Base-by-base conservation (phyloP, 108 stramenopile species). In the Pseudonitzschia pungens region DNA sequence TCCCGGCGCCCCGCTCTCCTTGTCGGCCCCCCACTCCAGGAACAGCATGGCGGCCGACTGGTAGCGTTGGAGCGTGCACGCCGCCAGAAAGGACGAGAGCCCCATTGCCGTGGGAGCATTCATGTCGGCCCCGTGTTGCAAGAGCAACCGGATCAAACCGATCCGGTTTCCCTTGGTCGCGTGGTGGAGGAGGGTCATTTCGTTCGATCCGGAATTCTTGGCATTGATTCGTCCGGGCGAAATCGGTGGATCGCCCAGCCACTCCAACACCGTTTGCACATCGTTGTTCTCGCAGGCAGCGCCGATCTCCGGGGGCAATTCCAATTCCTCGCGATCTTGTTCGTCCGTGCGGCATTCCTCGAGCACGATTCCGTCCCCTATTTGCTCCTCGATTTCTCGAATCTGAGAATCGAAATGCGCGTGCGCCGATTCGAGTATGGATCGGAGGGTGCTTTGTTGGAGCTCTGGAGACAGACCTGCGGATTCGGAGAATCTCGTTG, bases 11-110 rank as follows among this genome's bases (percentile, higher is more conserved):
- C 9, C 27, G 57, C 15, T n/a, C 14, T 58, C 57, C 29, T 58
- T 68, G 22, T 45, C 48, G 48, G 68, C 68, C 14, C 68, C 68
- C 68, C 68, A 68, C 0, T 68, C 48, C 24, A 68, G 48, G 24
- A 68, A 51, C 9, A 50, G 28, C 45, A 22, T 50, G 44, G 68
- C 68, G 10, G 27, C 27, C 15, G 57, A 31, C 27, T 14, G 1
- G 14, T 31, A 31, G 7, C 57, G 57, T 26, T 58, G 24, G 29
- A 4, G 0, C 10, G 27, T 18, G 27, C 57, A 58, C 12, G 57
- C 21, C 4, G 27, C 29, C 27, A 58, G 27, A 24, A 58, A 58
- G 12, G 57, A 31, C 14, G 57, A 31, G 29, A 31, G 29, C 15
- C 29, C 29, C 29, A 31, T 18, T 31, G 57, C 27, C 27, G 57